Base-by-base conservation (phyloP, 176 grass and related monocot species). In the Chrysopogon serrulatus region DNA sequence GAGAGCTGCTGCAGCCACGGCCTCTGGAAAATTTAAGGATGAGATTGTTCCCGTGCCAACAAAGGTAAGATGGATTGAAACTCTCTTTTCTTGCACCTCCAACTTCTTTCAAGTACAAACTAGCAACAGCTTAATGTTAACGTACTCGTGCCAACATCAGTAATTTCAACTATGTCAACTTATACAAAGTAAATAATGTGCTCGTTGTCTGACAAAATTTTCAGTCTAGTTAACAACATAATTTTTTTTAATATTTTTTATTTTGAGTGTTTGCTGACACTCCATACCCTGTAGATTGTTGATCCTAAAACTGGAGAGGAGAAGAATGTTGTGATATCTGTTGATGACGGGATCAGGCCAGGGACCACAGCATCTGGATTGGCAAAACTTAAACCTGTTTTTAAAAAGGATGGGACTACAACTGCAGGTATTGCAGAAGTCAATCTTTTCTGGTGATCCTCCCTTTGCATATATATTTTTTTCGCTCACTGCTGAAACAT, bases 271-370 rank as follows among this genome's bases (percentile, higher is more conserved):
- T 59, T 33, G 8, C 45, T 74, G 36, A 79, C 7, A 26, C 32
- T 32, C 15, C 71, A 13, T 53, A 72, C 75, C 71, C 18, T 75
- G 42, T 79, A 99, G 96, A 89, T 99, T 10, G 51, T 95, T 76
- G 89, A 96, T 49, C 96, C 96, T 33, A 99, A 99, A 90, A 96
- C 93, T 78, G 93, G 96, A 51, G 93, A 96, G 75, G 96, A 92
- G 76, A 94, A 85, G 88, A 82, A 89, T 66, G 91, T 99, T 65
- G 90, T 90, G 36, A 96, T 99, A 86, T 92, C 93, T 45, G 68
- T 96, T 48, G 96, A 99, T 90, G 96, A 99, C 86, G 96, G 96
- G 81, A 96, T 99, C 77, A 88, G 96, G 91, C 91, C 83, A 15
- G 93, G 87, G 8, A 94, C 96, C 31, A 88, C 93, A 28, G 26